Percentiles rank a stretch among this genome's conserved stretches.
Conservation (phyloP, 345 rosid genomes). For the Gossypium raimondii region DNA sequence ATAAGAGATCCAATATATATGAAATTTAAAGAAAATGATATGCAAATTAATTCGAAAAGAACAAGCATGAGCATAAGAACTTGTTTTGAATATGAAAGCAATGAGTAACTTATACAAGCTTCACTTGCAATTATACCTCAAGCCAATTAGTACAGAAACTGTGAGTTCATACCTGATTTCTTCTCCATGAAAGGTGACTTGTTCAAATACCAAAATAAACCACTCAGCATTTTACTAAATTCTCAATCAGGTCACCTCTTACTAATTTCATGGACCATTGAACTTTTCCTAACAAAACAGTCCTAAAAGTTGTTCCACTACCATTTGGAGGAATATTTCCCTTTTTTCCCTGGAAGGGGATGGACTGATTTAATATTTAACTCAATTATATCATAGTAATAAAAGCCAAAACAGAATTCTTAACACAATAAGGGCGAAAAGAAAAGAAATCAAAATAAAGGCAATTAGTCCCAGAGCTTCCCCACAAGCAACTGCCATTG, state of each 20-base stretch:
- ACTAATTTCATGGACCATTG: not conserved
- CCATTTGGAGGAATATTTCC: not conserved
- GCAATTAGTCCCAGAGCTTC: not conserved
- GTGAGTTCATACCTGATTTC: not conserved
- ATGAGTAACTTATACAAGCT: not conserved
- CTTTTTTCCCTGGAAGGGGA: not conserved
- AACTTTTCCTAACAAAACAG: not conserved
- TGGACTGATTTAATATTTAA: not conserved
- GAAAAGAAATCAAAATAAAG: conserved; percentile 4
- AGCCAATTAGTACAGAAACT: conserved; percentile 8
- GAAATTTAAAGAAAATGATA: not conserved
- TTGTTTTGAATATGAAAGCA: not conserved
- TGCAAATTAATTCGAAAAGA: not conserved
- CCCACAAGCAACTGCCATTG: not conserved
- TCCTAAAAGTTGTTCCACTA: conserved; percentile 5
- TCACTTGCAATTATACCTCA: not conserved
- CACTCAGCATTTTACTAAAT: not conserved
- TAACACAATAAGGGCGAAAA: not conserved
- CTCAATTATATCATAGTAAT: not conserved
- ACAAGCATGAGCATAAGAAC: not conserved
- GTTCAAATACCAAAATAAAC: not conserved
- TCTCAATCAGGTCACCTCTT: not conserved
- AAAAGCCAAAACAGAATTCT: not conserved
- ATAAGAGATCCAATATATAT: not conserved
- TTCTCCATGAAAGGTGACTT: conserved; percentile 1